Evolutionary conservation across 345 rosid genomes (phyloP), one percentile per base, ranked within the genome.

Genomic region (Dipteronia sinensis): DNA sequence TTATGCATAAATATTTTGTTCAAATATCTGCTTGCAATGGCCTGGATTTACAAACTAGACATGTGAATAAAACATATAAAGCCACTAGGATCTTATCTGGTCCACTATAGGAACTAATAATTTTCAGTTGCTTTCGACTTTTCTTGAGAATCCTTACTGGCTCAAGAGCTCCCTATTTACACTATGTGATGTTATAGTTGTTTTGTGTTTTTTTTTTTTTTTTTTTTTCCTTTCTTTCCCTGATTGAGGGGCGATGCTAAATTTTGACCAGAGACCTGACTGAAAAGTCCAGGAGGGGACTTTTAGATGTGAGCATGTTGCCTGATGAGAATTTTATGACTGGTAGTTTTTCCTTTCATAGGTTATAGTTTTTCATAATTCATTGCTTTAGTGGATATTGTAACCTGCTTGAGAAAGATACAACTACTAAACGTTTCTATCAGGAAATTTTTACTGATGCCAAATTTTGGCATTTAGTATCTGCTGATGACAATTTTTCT

Each of bases 401-500:
- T 63, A 23, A 23, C 38, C 38, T 13, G 40, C 19, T 63, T 1
- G 38, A 63, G 27, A 20, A 59, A 59, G 12, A 59, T 34, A 34
- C 22, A 17, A 29, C 69, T 34, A 7, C 23, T 15, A 38, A 53
- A 65, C 27, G 13, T 44, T 22, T 71, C 27, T 64, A 17, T 44
- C 34, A 4, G 44, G 19, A 40, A 76, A 58, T 34, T n/a, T 44
- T 58, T 59, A 25, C 64, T 22, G 44, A 59, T 66, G 61, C 47
- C 63, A 59, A 63, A 40, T 51, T 44, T 76, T 46, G 7, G 70
- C 3, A 11, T 40, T 19, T 6, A 40, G 42, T 31, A 20, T 49
- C 44, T 16, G n/a, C 25, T 63, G 68, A 67, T 65, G 56, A 10
- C 47, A 42, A 61, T n/a, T 31, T 76, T 82, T 20, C 22, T 74